Conservation (phyloP, 257 asterid genomes). For the Primulina huaijiensis region DNA sequence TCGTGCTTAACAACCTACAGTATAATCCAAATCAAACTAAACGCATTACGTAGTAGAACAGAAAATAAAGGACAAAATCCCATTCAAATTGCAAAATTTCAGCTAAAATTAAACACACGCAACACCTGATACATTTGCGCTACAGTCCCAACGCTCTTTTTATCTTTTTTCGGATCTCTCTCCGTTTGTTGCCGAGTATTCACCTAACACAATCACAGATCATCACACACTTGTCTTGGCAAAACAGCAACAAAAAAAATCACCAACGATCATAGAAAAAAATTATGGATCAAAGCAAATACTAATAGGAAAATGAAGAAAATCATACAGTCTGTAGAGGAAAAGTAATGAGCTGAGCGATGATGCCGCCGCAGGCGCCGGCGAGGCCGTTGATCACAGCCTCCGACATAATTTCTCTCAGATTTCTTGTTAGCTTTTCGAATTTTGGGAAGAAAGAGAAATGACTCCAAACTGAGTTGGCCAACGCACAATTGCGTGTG, state of each 20-base stretch:
- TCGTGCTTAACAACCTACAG: slow-evolving; percentile 78
- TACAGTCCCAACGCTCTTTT: slow-evolving; percentile 54
- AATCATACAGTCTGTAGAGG: slow-evolving; percentile 75
- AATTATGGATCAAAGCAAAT: neutral
- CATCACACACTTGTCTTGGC: slow-evolving; percentile 16
- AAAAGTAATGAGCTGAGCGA: slow-evolving; percentile 89
- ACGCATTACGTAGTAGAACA: slow-evolving; percentile 1
- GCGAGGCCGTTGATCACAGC: slow-evolving; percentile 96
- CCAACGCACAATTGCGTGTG: neutral
- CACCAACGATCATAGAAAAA: neutral
- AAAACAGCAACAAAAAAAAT: neutral
- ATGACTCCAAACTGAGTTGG: neutral
- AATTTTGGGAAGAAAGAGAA: slow-evolving; percentile 14
- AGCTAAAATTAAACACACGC: neutral
- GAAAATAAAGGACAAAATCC: neutral
- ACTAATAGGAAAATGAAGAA: slow-evolving; percentile 7
- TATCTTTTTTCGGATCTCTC: slow-evolving; percentile 69
- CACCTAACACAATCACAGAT: slow-evolving; percentile 47
- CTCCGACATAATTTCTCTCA: slow-evolving; percentile 60
- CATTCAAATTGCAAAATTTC: neutral
- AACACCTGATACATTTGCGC: slow-evolving; percentile 72
- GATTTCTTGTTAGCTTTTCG: neutral
- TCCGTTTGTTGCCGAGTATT: slow-evolving; percentile 93
- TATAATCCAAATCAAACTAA: slow-evolving; percentile 17
- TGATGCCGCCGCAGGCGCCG: slow-evolving; percentile 96